Evolutionary conservation across 257 asterid species (phyloP).

Genomic region (Nicotiana obtusifolia): DNA sequence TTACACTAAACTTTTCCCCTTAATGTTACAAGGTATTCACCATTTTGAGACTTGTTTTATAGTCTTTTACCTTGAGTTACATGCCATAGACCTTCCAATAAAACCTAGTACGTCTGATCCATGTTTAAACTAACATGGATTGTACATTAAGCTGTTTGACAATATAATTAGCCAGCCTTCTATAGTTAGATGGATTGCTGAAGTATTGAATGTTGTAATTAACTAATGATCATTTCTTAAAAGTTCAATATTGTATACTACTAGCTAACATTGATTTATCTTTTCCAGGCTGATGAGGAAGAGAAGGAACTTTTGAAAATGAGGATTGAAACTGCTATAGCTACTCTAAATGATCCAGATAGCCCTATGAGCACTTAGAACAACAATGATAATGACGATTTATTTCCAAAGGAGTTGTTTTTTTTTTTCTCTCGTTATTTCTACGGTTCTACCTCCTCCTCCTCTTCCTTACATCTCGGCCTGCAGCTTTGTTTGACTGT

Average conservation of each 20-base stretch:
- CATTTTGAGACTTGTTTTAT: background rate
- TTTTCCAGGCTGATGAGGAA: constrained; percentile 57
- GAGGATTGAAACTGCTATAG: constrained; percentile 63
- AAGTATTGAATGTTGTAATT: background rate
- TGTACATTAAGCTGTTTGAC: background rate
- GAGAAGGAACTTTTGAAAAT: constrained; percentile 43
- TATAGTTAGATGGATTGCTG: background rate
- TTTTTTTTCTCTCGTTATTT: background rate
- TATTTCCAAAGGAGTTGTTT: background rate
- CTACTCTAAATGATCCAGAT: constrained; percentile 52
- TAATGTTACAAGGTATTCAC: background rate
- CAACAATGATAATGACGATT: background rate
- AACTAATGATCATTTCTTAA: background rate
- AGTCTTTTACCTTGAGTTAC: background rate
- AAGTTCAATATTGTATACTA: background rate
- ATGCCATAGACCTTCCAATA: background rate
- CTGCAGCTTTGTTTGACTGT: background rate
- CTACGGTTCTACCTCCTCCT: background rate
- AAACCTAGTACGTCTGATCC: background rate
- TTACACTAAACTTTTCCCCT: background rate
- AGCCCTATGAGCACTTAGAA: constrained; percentile 52
- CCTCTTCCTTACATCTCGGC: background rate
- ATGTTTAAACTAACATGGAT: background rate
- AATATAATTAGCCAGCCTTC: background rate
- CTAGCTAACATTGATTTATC: background rate